Evolutionary conservation across 2,329 filamentous ascomycete species (phyloP), one percentile per base, ranked within the genome.

Genomic region (Trichophyton simii): DNA sequence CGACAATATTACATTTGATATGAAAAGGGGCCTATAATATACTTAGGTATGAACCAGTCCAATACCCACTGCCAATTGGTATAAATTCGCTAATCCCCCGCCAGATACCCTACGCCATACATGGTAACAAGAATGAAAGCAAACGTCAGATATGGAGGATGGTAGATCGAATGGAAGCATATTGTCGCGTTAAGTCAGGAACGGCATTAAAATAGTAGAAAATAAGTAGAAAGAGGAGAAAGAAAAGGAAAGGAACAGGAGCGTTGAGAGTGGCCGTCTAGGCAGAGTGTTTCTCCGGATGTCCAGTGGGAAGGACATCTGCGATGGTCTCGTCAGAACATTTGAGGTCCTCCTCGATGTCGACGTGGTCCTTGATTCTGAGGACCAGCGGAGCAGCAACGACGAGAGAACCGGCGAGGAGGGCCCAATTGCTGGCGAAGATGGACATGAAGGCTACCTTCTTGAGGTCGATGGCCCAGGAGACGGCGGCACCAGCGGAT

Each of bases 291-390:
- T 57, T 57, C 13, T 38, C 55, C 31, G 34, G 55, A 13, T 58
- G 55, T 18, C 31, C 55, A 7, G 31, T 38, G 2, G 55, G 55
- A n/a, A 58, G 55, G 41, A 95, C 86, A 66, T 95, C 89, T 28
- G 82, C 83, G 15, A 87, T 70, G 0, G 87, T 94, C 80, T 94
- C 89, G 69, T 95, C 91, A 20, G 87, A 89, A 72, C 90, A 91
- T 71, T 85, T 84, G 59, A 96, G 77, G 73, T 96, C 91, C 60
- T 91, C 86, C 73, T 92, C 89, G 3, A 95, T 68, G 0, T 82
- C 72, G n/a, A 89, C 83, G n/a, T 86, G 87, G 67, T 96, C 90
- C 72, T 87, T 82, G 72, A 96, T 87, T 76, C 87, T 87, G 68
- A 84, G 76, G 71, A 96, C 87, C 63, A 96, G 82, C 0, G 91